A percentile compares a stretch with the other conserved stretches of the same genome.
phyloP scores from a whole-genome alignment of 495 filamentous ascomycete species.

The Tuber aestivum region DNA sequence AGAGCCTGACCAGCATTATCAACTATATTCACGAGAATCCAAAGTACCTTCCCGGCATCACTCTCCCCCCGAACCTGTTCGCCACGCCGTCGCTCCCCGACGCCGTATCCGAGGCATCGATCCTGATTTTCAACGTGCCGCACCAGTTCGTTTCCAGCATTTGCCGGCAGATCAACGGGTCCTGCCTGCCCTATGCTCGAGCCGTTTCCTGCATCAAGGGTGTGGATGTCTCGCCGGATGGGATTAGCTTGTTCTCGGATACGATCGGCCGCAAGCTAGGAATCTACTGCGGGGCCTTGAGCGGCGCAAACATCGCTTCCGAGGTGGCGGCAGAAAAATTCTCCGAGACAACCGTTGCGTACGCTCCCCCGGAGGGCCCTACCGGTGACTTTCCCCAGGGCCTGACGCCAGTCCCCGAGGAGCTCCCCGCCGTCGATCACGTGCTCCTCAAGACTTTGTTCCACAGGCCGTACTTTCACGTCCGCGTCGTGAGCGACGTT shows the following conservation, averaged over 20 bases:
- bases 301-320: constrained; percentile 91
- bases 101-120: constrained; percentile 71
- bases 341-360: constrained; percentile 94
- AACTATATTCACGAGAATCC: constrained; percentile 92
- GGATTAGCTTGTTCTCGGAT: constrained; percentile 86
- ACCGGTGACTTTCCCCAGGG: constrained; percentile 47
- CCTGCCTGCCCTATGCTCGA: constrained; percentile 84
- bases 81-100: constrained; percentile 83
- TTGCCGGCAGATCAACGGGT: constrained; percentile 75
- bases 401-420: constrained; percentile 65
- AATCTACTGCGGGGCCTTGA: constrained; percentile 96
- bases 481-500: constrained; percentile 83
- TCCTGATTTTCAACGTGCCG: constrained; percentile 94
- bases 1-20: constrained; percentile 85
- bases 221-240: constrained; percentile 76
- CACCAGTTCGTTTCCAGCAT: constrained; percentile 94
- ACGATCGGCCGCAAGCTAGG: constrained; percentile 80
- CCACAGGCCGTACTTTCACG: constrained; percentile 96
- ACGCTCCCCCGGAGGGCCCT: constrained; percentile 68
- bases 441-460: constrained; percentile 73
- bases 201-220: constrained; percentile 98
- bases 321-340: constrained; percentile 94
- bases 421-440: constrained; percentile 80
- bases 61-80: constrained; percentile 76
- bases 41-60: constrained; percentile 86